Evolutionary conservation across 441 rosid species (phyloP).

Genomic region (Sinapis alba): DNA sequence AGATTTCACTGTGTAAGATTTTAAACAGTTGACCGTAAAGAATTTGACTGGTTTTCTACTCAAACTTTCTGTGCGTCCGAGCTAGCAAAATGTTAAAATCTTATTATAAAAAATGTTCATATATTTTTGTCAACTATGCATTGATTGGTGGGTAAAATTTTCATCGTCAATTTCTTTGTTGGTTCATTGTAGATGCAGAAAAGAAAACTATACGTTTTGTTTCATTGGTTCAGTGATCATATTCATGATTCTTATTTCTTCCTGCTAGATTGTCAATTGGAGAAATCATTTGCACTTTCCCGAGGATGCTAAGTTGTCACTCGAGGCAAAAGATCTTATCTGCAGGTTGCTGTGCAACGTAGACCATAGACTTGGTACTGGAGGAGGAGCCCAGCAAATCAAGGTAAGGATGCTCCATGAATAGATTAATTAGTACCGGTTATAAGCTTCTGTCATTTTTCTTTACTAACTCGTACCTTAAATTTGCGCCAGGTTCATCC

Average conservation of each 20-base stretch:
- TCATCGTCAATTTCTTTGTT: neutral
- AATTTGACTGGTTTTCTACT: slow-evolving; percentile 13
- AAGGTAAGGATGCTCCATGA: slow-evolving; percentile 59
- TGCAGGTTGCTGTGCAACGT: slow-evolving; percentile 87
- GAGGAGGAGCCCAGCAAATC: slow-evolving; percentile 88
- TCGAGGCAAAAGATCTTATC: slow-evolving; percentile 88
- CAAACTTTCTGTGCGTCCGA: neutral
- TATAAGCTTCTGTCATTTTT: slow-evolving; percentile 27
- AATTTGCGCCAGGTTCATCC: slow-evolving; percentile 76
- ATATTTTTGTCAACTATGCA: neutral
- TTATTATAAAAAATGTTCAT: neutral
- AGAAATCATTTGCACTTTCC: slow-evolving; percentile 88
- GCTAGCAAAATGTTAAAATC: slow-evolving; percentile 16
- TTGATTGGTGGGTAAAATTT: neutral
- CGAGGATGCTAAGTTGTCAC: slow-evolving; percentile 71
- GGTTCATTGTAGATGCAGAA: neutral
- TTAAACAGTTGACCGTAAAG: neutral
- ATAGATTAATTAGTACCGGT: slow-evolving; percentile 22
- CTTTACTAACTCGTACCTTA: slow-evolving; percentile 32
- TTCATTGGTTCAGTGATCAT: slow-evolving; percentile 15
- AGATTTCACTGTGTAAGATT: neutral
- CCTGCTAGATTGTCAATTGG: slow-evolving; percentile 88
- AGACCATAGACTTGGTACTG: slow-evolving; percentile 89
- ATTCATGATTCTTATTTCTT: slow-evolving; percentile 22
- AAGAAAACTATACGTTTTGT: neutral